Evolutionary conservation across 352 stramenopile species (phyloP), one percentile per base, ranked within the genome.

Genomic region (Phytophthora tentaculata): DNA sequence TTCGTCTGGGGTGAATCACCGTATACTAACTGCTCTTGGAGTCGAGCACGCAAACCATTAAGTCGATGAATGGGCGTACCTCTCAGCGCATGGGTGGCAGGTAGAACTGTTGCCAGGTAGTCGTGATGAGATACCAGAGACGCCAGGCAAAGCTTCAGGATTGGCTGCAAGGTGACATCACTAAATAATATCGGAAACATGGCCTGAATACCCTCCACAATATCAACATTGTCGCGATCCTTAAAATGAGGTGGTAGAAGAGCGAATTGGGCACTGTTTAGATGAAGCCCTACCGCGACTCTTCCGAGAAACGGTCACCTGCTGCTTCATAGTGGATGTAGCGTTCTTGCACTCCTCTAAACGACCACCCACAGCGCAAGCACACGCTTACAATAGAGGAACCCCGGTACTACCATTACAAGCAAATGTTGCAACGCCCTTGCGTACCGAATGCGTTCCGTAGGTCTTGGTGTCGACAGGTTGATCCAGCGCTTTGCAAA

Each of bases 241-340:
- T 23, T 41, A 41, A 71, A 71, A 44, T 66, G 57, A 5, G 50
- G 52, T 16, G 56, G 64, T 8, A 66, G 19, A 16, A 22, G 26
- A 12, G 3, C 51, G 48, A 67, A 68, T 23, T 22, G 16, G 6
- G 9, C 37, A 12, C 22, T 60, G 23, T 67, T 64, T 0, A 61
- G 32, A 10, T 51, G 64, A 6, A 72, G 52, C 0, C 57, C 47
- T 26, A 52, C 57, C 4, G 61, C 50, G 0, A 67, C 58, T 23
- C 58, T 56, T 2, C 53, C 65, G 1, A 67, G 14, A 23, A 52
- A 64, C 37, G 52, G 41, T 67, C 65, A 5, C 52, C 57, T 6
- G 58, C 57, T 3, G 43, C 45, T 37, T 72, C 52, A 37, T 67
- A 72, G 2, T 57, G 29, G 22, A 72, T 59, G 20, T 67, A 72